Evolutionary conservation across 139 green algal species (phyloP), one percentile per base, ranked within the genome.

Genomic region (Pleodorina starrii): DNA sequence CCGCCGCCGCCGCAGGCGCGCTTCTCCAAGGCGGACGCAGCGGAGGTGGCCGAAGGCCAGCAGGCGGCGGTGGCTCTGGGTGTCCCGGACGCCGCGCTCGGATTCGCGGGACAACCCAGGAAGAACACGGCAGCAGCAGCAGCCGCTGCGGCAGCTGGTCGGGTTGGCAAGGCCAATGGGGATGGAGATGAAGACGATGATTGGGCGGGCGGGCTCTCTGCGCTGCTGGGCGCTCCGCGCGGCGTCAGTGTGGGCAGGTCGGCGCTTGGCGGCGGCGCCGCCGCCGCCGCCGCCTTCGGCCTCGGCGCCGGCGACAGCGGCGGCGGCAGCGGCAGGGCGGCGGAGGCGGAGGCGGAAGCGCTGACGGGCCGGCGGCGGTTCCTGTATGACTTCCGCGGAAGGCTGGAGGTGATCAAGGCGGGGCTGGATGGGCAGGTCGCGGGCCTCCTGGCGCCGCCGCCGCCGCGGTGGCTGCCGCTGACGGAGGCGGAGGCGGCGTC

Each of bases 381-480:
- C 11, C 59, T 76, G 5, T 2, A 10, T 9, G 27, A 38, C 40
- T 38, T 78, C 5, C 17, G 43, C 2, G 60, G 78, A 16, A 19
- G 63, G 0, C 42, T 87, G 42, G 43, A 35, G 43, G 43, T 46
- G 19, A 32, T 78, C 0, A 35, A 44, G 43, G 57, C 43, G 11
- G 63, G 36, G 0, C 60, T 46, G 2, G 40, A 60, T 5, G 27
- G 9, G 29, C 59, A 86, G 59, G 59, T 86, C 36, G 12, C 60
- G n/a, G 40, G 43, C 3, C 80, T 86, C 11, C 6, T 87, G 43
- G n/a, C 63, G n/a, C 60, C 60, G 68, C 68, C 68, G 68, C 68
- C 68, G 68, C 68, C 36, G 68, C 68, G 68, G 2, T 46, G 68
- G 68, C 68, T 76, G 36, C 32, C 68, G 68, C 36, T 48, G 68